phyloP scores from a whole-genome alignment of 768 basidiomycete genomes.

The Cubamyces lactineus region DNA sequence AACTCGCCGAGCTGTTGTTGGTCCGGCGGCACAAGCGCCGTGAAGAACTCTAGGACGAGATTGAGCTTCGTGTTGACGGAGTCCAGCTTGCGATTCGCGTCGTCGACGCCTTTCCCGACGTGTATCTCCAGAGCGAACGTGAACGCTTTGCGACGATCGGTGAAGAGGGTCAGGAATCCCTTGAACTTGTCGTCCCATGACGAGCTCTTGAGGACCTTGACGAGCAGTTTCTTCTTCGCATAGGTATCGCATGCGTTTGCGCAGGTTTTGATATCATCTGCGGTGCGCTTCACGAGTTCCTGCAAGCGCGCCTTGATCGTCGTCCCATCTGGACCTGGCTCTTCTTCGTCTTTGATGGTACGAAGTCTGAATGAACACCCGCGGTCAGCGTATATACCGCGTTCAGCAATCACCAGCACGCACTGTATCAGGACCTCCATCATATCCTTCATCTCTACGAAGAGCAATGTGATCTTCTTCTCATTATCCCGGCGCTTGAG shows the following conservation, averaged over 20 bases:
- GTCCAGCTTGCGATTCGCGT: constrained; percentile 26
- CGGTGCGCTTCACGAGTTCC: constrained; percentile 32
- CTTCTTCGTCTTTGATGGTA: constrained; percentile 36
- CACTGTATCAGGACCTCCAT: constrained; percentile 52
- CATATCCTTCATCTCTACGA: constrained; percentile 55
- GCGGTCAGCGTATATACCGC: background rate
- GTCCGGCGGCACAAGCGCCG: constrained; percentile 43
- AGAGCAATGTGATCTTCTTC: constrained; percentile 49
- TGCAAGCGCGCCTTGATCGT: constrained; percentile 41
- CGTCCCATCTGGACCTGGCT: constrained; percentile 37
- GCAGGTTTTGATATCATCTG: constrained; percentile 38
- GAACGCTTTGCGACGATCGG: constrained; percentile 32
- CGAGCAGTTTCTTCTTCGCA: constrained; percentile 36
- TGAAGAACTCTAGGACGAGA: constrained; percentile 41
- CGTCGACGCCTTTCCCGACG: constrained; percentile 32
- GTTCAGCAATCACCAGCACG: constrained; percentile 12
- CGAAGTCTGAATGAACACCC: constrained; percentile 33
- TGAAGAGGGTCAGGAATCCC: constrained; percentile 31
- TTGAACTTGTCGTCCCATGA: constrained; percentile 36
- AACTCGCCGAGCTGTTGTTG: constrained; percentile 44
- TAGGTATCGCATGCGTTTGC: constrained; percentile 40
- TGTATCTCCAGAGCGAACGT: constrained; percentile 37
- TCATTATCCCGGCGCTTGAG: constrained; percentile 56
- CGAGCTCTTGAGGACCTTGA: constrained; percentile 35
- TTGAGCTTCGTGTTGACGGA: constrained; percentile 31